Evolutionary conservation across 768 basidiomycete species (phyloP), one percentile per base, ranked within the genome.

Genomic region (Suillus spraguei): DNA sequence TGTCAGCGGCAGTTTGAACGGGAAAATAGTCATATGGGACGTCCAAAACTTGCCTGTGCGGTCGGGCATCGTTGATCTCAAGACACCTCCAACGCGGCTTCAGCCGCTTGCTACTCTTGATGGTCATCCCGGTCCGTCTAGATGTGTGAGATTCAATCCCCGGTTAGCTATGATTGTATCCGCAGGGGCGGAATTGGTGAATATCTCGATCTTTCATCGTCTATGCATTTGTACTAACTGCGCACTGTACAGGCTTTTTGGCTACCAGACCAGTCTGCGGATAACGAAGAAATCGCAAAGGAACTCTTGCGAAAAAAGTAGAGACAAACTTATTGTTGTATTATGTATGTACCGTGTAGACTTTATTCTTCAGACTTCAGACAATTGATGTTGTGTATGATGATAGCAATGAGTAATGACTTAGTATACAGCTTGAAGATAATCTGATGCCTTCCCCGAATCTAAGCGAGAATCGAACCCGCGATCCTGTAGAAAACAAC

Each of bases 111-210:
- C 78, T 6, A 79, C 72, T 24, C 73, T 94, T 60, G 92, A 94
- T 50, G 94, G 92, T 0, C 94, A 96, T 71, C 87, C 88, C 1
- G 92, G 92, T 5, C 90, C 93, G 36, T 85, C 89, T 28, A 81
- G 97, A 71, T 95, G 93, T 63, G 92, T 97, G 3, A 86, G 82
- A 69, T 97, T 96, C 74, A 99, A 97, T 73, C 95, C 96, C 9
- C 85, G 92, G 63, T 83, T 85, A 64, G 89, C 90, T 36, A 97
- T 98, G 94, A 82, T 98, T 82, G 88, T 85, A 63, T 87, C 86
- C 13, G 94, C 92, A 33, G 94, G 94, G 20, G 81, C 85, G 64
- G 94, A 96, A 72, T 72, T 97, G 79, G 96, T 95, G 67, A 67
- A 83, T 75, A 60, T 66, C 46, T 66, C 32, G 56, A 53, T 62